Evolutionary conservation across 1,284 basidiomycete genomes (phyloP).

Genomic region (Naganishia sp.): DNA sequence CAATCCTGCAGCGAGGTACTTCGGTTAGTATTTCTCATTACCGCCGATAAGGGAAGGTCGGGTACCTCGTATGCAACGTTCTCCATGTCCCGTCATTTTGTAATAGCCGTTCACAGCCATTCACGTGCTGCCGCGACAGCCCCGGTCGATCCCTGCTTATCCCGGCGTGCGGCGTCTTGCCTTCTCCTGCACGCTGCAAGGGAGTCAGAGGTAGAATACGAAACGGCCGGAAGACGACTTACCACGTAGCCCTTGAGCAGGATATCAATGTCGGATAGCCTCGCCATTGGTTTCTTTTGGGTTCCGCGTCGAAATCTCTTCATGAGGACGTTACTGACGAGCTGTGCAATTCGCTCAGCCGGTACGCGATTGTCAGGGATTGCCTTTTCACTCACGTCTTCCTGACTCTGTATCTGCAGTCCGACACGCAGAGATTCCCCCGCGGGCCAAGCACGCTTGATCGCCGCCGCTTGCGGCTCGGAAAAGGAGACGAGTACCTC

Average conservation of each 20-base stretch:
- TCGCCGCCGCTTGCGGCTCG: neutral
- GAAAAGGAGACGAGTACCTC: slow-evolving; percentile 1
- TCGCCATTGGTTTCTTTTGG: slow-evolving; percentile 16
- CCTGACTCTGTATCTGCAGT: slow-evolving; percentile 9
- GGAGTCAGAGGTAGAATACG: neutral
- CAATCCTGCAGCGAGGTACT: slow-evolving; percentile 44
- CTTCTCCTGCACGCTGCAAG: slow-evolving; percentile 19
- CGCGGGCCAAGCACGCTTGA: neutral
- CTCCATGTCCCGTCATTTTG: slow-evolving; percentile 7
- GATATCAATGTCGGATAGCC: slow-evolving; percentile 16
- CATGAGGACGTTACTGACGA: slow-evolving; percentile 15
- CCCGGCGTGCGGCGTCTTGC: slow-evolving; percentile 16
- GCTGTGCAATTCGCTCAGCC: neutral
- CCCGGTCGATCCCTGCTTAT: slow-evolving; percentile 26
- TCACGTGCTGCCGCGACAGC: slow-evolving; percentile 26
- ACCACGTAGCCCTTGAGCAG: slow-evolving; percentile 23
- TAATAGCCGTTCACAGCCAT: slow-evolving; percentile 23
- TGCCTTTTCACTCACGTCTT: slow-evolving; percentile 6
- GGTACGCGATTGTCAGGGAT: neutral
- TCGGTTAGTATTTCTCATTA: neutral
- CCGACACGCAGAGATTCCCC: neutral
- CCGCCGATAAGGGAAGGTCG: neutral
- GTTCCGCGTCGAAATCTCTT: slow-evolving; percentile 19
- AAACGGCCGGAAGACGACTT: neutral
- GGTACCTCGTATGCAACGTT: slow-evolving; percentile 25